phyloP scores from a whole-genome alignment of 106 monocot species.

The Dactylorhiza incarnata region DNA sequence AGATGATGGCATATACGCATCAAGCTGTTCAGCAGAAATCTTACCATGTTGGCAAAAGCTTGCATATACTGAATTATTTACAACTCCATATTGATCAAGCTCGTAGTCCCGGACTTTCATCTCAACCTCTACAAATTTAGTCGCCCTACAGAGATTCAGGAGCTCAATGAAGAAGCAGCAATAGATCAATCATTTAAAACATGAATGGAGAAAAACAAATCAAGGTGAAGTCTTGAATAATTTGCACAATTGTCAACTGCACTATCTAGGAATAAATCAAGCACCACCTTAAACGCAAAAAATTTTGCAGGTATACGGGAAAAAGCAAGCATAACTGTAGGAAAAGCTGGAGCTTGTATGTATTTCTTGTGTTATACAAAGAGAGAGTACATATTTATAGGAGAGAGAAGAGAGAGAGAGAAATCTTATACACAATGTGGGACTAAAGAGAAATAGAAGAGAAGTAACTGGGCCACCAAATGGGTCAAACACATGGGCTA shows the following conservation, averaged over 20 bases:
- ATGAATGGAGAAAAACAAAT: not conserved
- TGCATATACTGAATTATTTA: slow-evolving; percentile 83
- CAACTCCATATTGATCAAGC: slow-evolving; percentile 93
- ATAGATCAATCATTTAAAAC: not conserved
- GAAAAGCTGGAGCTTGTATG: too few species aligned
- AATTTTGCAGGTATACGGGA: too few species aligned
- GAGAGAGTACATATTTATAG: too few species aligned
- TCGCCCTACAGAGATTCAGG: slow-evolving; percentile 14
- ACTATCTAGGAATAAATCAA: not conserved
- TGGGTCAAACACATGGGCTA: too few species aligned
- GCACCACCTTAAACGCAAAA: not conserved
- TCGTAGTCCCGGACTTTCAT: slow-evolving; percentile 85
- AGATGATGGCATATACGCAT: not conserved
- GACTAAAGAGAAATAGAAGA: too few species aligned
- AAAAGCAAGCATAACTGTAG: too few species aligned
- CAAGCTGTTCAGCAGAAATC: not conserved
- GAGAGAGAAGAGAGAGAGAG: too few species aligned
- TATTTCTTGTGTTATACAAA: too few species aligned
- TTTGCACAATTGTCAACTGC: not conserved
- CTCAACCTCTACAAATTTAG: slow-evolving; percentile 57
- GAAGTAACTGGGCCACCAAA: too few species aligned
- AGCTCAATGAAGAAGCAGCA: not conserved
- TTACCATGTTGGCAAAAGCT: slow-evolving; percentile 90
- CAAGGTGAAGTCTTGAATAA: not conserved
- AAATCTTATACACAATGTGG: too few species aligned